Evolutionary conservation across 306 rosid genomes (phyloP).

Genomic region (Pachyrhizus erosus): DNA sequence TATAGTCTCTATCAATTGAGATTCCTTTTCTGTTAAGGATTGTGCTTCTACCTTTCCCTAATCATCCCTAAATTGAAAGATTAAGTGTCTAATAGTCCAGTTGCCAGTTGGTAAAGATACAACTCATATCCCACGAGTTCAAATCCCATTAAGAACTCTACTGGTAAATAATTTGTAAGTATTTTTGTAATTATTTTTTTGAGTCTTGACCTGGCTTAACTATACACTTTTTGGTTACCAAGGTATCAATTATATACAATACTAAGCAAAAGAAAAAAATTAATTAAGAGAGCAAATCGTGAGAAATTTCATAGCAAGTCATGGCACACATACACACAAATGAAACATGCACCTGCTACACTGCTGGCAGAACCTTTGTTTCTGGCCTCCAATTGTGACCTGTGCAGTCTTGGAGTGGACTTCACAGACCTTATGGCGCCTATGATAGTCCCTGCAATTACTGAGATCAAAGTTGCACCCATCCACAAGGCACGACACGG

Average conservation of each 20-base stretch:
- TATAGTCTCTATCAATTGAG: not conserved
- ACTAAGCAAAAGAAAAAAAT: not conserved
- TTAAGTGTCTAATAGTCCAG: not conserved
- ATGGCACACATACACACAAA: no score
- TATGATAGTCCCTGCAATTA: constrained; percentile 81
- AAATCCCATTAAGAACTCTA: not conserved
- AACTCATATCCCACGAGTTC: not conserved
- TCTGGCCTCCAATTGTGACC: constrained; percentile 81
- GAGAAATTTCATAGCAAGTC: constrained; percentile 17
- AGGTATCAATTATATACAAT: not conserved
- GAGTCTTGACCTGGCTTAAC: no score
- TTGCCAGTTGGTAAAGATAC: not conserved
- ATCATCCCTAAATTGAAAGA: not conserved
- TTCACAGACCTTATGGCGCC: constrained; percentile 98
- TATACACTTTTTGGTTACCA: not conserved
- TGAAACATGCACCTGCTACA: constrained; percentile 81
- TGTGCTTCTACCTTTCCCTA: constrained; percentile 19
- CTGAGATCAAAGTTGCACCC: constrained; percentile 91
- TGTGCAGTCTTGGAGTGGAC: constrained; percentile 87
- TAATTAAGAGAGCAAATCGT: constrained; percentile 5
- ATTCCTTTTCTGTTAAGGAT: constrained; percentile 18
- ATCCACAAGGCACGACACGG: constrained; percentile 84
- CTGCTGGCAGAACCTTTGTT: constrained; percentile 97
- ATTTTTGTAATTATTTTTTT: not conserved
- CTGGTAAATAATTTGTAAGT: not conserved